phyloP scores from a whole-genome alignment of 2,329 filamentous ascomycete genomes.

The Aspergillus eucalypticola region DNA sequence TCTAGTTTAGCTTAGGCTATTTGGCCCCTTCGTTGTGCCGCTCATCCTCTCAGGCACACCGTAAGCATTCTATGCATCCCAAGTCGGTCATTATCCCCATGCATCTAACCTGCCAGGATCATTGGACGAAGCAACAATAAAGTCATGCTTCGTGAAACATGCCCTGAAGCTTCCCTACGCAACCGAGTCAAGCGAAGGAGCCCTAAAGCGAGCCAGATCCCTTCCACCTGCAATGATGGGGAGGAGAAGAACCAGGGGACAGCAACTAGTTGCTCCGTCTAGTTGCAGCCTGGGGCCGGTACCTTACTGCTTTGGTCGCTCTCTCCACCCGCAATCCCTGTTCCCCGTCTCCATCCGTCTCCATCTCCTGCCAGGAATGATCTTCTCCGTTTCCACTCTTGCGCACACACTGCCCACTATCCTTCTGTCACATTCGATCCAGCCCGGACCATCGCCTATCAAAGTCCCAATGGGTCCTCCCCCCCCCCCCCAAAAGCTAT shows the following conservation, averaged over 20 bases:
- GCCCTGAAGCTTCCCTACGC: not conserved
- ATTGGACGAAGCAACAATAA: not conserved
- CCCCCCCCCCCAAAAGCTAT: not conserved
- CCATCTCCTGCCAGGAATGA: not conserved
- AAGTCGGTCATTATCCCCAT: not conserved
- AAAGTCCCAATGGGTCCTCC: not conserved
- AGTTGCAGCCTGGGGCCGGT: not conserved
- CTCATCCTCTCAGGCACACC: not conserved
- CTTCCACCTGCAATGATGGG: not conserved
- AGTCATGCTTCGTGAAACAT: not conserved
- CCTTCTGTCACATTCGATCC: not conserved
- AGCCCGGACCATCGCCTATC: not conserved
- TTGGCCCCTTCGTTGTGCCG: not conserved
- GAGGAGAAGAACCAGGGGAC: not conserved
- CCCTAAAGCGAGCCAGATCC: not conserved
- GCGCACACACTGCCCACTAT: not conserved
- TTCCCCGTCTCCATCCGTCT: not conserved
- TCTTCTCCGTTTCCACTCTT: not conserved
- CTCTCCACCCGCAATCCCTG: not conserved
- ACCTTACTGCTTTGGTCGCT: constrained; percentile 1
- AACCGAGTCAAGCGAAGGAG: not conserved
- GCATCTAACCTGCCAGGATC: not conserved
- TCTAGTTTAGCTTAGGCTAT: not conserved
- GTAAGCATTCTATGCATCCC: not conserved
- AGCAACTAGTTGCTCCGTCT: not conserved